phyloP scores from a whole-genome alignment of 495 filamentous ascomycete genomes.

The Articulospora tetracladia region DNA sequence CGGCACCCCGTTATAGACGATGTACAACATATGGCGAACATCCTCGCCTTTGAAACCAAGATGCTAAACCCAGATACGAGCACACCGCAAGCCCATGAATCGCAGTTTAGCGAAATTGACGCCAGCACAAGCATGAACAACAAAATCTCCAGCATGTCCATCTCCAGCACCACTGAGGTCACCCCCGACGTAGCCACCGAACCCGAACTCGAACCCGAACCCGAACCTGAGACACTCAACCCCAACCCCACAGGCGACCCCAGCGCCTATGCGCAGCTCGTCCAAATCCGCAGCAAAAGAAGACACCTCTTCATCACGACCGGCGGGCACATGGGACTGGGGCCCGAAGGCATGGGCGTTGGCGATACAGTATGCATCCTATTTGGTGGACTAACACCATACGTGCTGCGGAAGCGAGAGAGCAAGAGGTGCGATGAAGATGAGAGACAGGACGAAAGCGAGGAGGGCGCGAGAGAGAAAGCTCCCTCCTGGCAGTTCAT shows the following conservation, averaged over 20 bases:
- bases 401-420: not conserved
- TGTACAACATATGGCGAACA: not conserved
- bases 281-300: not conserved
- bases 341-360: not conserved
- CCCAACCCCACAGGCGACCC: not conserved
- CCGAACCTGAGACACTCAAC: not conserved
- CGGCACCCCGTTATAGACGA: not conserved
- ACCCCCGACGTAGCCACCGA: not conserved
- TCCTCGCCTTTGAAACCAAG: not conserved
- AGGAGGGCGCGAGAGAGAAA: not conserved
- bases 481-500: not conserved
- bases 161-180: too few species aligned
- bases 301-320: not conserved
- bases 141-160: too few species aligned
- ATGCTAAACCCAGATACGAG: too few species aligned
- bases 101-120: too few species aligned
- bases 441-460: too few species aligned
- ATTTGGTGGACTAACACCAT: not conserved
- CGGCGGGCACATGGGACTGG: not conserved
- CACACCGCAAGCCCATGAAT: too few species aligned
- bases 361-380: slow-evolving; percentile 5
- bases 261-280: not conserved
- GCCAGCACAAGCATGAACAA: too few species aligned
- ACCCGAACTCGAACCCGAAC: not conserved
- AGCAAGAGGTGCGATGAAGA: too few species aligned